Evolutionary conservation across 768 basidiomycete genomes (phyloP).

Genomic region (Pisolithus marmoratus): DNA sequence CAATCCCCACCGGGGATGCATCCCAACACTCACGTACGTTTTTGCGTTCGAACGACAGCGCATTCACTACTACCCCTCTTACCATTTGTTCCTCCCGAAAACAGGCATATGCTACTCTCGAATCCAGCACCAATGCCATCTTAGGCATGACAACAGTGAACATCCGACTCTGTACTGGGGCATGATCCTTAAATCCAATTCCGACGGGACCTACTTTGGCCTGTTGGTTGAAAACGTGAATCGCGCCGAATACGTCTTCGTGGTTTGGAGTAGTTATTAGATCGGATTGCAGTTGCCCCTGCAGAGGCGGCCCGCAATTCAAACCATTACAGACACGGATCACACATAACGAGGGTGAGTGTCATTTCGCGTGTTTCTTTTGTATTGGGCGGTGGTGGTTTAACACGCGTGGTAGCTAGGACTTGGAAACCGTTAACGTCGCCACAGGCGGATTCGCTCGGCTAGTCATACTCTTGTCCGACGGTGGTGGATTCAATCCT

Average conservation of each 20-base stretch:
- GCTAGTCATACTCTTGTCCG: constrained; percentile 63
- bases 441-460: constrained; percentile 70
- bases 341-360: constrained; percentile 92
- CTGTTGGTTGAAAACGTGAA: constrained; percentile 85
- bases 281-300: constrained; percentile 89
- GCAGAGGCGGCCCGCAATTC: constrained; percentile 57
- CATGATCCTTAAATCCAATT: constrained; percentile 91
- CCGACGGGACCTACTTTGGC: constrained; percentile 95
- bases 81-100: not conserved
- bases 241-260: constrained; percentile 80
- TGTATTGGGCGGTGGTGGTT: not conserved
- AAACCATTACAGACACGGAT: constrained; percentile 87
- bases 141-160: constrained; percentile 95
- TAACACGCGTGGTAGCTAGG: constrained; percentile 45
- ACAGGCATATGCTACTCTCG: constrained; percentile 89
- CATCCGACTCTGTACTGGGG: constrained; percentile 76
- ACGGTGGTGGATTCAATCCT: constrained; percentile 43
- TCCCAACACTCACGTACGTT: constrained; percentile 82
- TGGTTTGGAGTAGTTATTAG: constrained; percentile 96
- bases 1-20: constrained; percentile 88
- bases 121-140: constrained; percentile 88
- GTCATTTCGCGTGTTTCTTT: not conserved
- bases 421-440: constrained; percentile 82
- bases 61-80: not conserved
- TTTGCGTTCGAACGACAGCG: not conserved